Percentiles rank a stretch among this genome's conserved stretches.
Conservation (phyloP, 2,329 filamentous ascomycete species). For the Fusarium sp. region DNA sequence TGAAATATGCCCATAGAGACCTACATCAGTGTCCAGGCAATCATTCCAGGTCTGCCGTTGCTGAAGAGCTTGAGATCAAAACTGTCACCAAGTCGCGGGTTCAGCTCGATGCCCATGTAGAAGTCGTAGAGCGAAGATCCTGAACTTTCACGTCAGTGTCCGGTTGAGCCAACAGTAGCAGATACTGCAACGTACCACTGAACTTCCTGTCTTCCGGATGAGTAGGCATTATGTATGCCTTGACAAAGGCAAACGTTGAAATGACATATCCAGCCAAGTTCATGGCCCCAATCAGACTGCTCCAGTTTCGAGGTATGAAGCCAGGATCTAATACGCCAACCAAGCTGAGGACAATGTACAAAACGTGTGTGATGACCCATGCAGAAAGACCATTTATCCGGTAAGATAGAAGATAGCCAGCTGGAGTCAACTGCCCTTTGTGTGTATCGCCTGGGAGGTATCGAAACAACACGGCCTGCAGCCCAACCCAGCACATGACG, state of each 20-base stretch:
- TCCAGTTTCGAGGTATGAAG: conserved; percentile 57
- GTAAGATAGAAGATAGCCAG: conserved; percentile 57
- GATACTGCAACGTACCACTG: conserved; percentile 47
- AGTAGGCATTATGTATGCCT: conserved; percentile 54
- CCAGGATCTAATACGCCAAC: conserved; percentile 51
- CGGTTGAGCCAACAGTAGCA: accelerated
- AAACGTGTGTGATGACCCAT: conserved; percentile 53
- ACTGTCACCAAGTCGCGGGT: conserved; percentile 55
- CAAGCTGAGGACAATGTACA: conserved; percentile 44
- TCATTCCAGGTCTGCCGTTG: conserved; percentile 61
- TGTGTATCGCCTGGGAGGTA: conserved; percentile 26
- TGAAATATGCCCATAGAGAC: not conserved
- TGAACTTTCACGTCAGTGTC: conserved; percentile 17
- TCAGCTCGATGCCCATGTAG: conserved; percentile 61
- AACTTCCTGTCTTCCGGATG: conserved; percentile 58
- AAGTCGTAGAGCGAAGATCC: conserved; percentile 57
- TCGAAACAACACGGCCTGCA: conserved; percentile 33
- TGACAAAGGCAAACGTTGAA: conserved; percentile 49
- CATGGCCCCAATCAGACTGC: conserved; percentile 52
- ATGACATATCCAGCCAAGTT: conserved; percentile 51
- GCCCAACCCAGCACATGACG: conserved; percentile 14
- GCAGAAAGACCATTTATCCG: conserved; percentile 57
- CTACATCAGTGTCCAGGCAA: conserved; percentile 61
- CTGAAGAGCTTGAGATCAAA: conserved; percentile 62
- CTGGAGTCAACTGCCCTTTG: conserved; percentile 57